These are phyloP conservation scores for Gymnopilus junonius DNA, from an alignment of 768 basidiomycete genomes.

Conservation along the genomic window DNA sequence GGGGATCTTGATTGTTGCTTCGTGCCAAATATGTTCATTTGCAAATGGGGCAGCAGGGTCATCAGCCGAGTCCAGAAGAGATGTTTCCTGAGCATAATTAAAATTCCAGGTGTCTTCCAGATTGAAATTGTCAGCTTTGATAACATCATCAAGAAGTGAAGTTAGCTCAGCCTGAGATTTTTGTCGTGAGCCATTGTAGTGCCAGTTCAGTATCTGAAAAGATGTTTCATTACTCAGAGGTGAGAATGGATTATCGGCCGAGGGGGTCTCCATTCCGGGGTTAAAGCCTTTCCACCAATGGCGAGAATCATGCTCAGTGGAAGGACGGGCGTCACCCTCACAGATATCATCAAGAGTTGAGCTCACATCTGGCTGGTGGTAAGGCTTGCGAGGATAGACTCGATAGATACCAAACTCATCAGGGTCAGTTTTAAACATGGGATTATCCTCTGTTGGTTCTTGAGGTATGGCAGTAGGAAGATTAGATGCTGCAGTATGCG, in stretches of 20 bases:
- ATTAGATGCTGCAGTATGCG: background rate
- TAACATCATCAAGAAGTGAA: constrained; percentile 26
- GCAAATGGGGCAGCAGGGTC: constrained; percentile 16
- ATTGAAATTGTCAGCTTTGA: constrained; percentile 28
- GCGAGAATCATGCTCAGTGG: background rate
- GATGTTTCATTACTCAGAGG: constrained; percentile 26
- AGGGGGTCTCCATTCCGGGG: background rate
- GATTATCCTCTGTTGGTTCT: background rate
- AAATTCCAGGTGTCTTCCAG: constrained; percentile 24
- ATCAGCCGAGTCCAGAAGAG: constrained; percentile 11
- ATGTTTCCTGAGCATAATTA: constrained; percentile 14
- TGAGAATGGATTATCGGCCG: background rate
- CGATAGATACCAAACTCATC: constrained; percentile 26
- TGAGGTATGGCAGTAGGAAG: background rate
- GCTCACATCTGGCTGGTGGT: constrained; percentile 21
- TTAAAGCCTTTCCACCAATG: constrained; percentile 5
- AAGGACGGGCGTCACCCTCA: constrained; percentile 5
- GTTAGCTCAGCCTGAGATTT: constrained; percentile 28
- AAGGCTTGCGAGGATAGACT: constrained; percentile 20
- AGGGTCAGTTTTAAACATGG: constrained; percentile 17
- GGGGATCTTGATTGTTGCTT: constrained; percentile 21
- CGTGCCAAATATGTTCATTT: constrained; percentile 25
- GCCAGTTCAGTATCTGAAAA: constrained; percentile 29
- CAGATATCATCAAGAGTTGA: constrained; percentile 23
- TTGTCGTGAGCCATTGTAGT: constrained; percentile 13